phyloP scores from a whole-genome alignment of 148 eudicot genomes.

The Selenicereus undatus region DNA sequence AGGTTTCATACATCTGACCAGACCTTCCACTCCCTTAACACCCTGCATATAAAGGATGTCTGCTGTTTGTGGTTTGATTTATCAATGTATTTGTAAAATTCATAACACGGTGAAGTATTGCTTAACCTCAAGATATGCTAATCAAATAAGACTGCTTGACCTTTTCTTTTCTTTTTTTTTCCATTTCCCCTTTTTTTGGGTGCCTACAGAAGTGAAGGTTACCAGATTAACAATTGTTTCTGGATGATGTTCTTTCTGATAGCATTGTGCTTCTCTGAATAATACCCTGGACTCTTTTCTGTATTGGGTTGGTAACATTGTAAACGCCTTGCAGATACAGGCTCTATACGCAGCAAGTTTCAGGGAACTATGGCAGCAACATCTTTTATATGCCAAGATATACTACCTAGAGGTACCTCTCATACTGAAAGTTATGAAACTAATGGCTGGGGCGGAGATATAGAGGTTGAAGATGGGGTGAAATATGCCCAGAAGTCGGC shows the following conservation, averaged over 20 bases:
- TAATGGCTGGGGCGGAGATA: slow-evolving; percentile 30
- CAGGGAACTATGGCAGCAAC: slow-evolving; percentile 33
- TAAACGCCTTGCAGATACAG: slow-evolving; percentile 29
- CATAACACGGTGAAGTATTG: too few species aligned
- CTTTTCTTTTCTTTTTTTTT: too few species aligned
- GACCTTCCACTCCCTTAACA: too few species aligned
- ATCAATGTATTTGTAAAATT: too few species aligned
- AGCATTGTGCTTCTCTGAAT: not conserved
- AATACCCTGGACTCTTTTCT: not conserved
- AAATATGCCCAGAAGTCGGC: slow-evolving; percentile 27
- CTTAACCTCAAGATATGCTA: too few species aligned
- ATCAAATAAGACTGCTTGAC: too few species aligned
- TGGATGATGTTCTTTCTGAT: not conserved
- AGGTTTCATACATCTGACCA: too few species aligned
- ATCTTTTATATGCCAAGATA: slow-evolving; percentile 47
- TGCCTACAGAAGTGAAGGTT: not conserved
- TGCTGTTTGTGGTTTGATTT: too few species aligned
- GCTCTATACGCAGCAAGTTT: slow-evolving; percentile 36
- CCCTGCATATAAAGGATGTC: too few species aligned
- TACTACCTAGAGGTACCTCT: slow-evolving; percentile 25
- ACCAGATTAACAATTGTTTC: not conserved
- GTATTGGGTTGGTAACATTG: slow-evolving; percentile 6
- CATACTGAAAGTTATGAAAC: slow-evolving; percentile 27
- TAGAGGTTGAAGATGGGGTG: slow-evolving; percentile 40
- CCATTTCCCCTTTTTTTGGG: too few species aligned